Conservation (phyloP, 2,329 filamentous ascomycete species). For the Nemania serpens region DNA sequence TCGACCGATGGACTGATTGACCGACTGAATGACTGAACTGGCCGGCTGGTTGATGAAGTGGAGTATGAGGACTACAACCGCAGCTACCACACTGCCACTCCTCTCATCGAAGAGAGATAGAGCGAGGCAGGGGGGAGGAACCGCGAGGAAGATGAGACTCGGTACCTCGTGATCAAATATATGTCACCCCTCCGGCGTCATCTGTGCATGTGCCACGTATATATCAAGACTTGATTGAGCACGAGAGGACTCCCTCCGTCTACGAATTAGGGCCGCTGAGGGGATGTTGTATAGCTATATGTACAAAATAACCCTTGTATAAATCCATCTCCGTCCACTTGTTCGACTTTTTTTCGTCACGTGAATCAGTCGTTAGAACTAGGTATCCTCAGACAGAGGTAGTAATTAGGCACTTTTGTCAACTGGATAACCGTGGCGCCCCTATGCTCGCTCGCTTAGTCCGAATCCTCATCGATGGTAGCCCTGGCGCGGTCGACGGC, state of each 20-base stretch:
- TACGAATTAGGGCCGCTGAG: neutral
- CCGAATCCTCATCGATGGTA: conserved; percentile 64
- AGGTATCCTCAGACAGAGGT: neutral
- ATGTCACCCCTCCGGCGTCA: neutral
- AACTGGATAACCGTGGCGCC: neutral
- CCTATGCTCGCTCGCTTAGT: conserved; percentile 47
- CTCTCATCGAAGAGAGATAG: neutral
- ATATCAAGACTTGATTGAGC: conserved; percentile 10
- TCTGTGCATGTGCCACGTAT: conserved; percentile 11
- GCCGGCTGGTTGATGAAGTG: too few relatives aligned
- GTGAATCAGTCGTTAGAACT: neutral
- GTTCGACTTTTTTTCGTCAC: neutral
- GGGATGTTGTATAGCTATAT: conserved; percentile 32
- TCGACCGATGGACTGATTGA: neutral
- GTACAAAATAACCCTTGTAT: conserved; percentile 30
- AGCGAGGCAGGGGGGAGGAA: too few relatives aligned
- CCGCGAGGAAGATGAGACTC: conserved; percentile 2
- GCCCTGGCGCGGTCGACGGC: conserved; percentile 64
- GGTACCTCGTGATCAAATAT: neutral
- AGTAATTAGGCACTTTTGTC: neutral
- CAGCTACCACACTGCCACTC: neutral
- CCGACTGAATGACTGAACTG: too few relatives aligned
- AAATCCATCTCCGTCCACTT: conserved; percentile 7
- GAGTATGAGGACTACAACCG: too few relatives aligned
- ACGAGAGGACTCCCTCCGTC: neutral